A percentile compares a stretch with the other conserved stretches of the same genome.
phyloP scores from a whole-genome alignment of 306 rosid species.

The Aeschynomene evenia region DNA sequence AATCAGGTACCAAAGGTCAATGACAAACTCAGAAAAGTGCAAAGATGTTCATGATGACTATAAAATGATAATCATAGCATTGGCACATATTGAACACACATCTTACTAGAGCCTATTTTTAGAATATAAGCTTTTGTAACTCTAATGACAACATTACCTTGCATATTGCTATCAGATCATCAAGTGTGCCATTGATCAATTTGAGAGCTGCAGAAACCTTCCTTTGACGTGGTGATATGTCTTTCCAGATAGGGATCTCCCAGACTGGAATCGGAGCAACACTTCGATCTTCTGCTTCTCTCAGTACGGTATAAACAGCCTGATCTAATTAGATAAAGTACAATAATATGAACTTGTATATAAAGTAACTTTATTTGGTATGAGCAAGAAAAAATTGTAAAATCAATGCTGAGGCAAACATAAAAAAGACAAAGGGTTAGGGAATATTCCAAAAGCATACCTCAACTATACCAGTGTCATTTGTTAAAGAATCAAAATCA shows the following conservation, averaged over 20 bases:
- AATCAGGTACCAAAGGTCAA: background rate
- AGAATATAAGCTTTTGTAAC: constrained; percentile 5
- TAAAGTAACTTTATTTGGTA: constrained; percentile 24
- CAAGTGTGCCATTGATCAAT: constrained; percentile 72
- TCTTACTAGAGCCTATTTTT: constrained; percentile 6
- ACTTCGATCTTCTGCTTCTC: constrained; percentile 99
- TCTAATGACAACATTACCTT: constrained; percentile 61
- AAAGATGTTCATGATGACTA: background rate
- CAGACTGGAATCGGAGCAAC: constrained; percentile 84
- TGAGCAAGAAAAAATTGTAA: constrained; percentile 17
- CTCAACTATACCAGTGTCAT: constrained; percentile 92
- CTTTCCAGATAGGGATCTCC: constrained; percentile 98
- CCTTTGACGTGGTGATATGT: constrained; percentile 86
- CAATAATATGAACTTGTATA: constrained; percentile 29
- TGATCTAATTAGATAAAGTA: constrained; percentile 50
- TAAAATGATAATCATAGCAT: background rate
- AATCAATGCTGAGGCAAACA: constrained; percentile 21
- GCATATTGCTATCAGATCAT: constrained; percentile 80
- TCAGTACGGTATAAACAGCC: constrained; percentile 93
- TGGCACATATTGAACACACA: background rate
- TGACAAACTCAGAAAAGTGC: background rate
- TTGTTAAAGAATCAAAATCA: constrained; percentile 89
- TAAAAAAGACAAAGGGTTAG: constrained; percentile 7
- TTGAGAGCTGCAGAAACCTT: constrained; percentile 85
- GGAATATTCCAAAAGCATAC: constrained; percentile 46